Evolutionary conservation across 192 early-diverging fungal species (phyloP).

Genomic region (Linnemannia zychae): DNA sequence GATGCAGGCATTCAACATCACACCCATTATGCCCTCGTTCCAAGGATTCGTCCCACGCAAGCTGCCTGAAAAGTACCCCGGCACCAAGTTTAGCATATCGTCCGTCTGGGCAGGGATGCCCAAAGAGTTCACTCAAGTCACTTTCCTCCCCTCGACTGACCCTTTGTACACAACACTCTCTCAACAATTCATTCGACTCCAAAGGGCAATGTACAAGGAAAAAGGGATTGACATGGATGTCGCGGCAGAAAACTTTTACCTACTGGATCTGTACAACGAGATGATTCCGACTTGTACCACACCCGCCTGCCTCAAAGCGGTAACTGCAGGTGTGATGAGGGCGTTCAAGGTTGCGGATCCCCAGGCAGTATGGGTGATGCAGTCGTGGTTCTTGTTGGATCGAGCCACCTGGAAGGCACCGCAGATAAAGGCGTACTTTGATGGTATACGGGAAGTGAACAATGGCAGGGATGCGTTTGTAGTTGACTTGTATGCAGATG

Average conservation of each 20-base stretch:
- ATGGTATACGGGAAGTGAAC: slow-evolving; percentile 40
- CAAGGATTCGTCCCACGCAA: slow-evolving; percentile 45
- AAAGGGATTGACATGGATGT: background rate
- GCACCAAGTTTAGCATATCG: slow-evolving; percentile 19
- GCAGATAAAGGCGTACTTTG: slow-evolving; percentile 45
- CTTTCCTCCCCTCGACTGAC: slow-evolving; percentile 37
- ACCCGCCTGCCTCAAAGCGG: slow-evolving; percentile 22
- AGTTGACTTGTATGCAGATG: slow-evolving; percentile 47
- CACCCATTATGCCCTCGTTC: slow-evolving; percentile 45
- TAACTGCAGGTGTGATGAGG: slow-evolving; percentile 33
- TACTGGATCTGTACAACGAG: slow-evolving; percentile 51
- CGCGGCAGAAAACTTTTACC: slow-evolving; percentile 20
- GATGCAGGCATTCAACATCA: slow-evolving; percentile 48
- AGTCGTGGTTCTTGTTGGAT: slow-evolving; percentile 47
- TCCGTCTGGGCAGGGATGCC: slow-evolving; percentile 26
- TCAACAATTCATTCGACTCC: slow-evolving; percentile 31
- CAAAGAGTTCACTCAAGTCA: slow-evolving; percentile 12
- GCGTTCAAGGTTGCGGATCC: slow-evolving; percentile 43
- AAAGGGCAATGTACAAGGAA: slow-evolving; percentile 25
- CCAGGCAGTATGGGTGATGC: slow-evolving; percentile 50
- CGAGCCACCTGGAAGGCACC: slow-evolving; percentile 20
- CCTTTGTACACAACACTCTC: slow-evolving; percentile 33
- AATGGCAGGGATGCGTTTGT: slow-evolving; percentile 45
- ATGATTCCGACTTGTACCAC: slow-evolving; percentile 29
- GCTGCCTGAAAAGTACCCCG: slow-evolving; percentile 16